phyloP scores from a whole-genome alignment of 768 basidiomycete species.

The Boletus pseudo-olivaceus region DNA sequence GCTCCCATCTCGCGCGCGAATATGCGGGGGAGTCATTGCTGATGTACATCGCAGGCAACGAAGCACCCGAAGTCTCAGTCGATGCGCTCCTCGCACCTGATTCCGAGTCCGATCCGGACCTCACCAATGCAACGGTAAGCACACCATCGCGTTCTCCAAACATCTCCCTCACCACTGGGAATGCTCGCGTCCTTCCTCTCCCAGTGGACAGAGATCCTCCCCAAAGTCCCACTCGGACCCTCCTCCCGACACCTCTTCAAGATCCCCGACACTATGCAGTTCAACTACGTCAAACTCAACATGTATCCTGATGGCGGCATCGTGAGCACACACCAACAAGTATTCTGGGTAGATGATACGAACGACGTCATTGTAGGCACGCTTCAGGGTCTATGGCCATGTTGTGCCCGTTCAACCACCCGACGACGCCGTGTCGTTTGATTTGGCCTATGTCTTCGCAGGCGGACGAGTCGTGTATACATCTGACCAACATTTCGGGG shows the following conservation, averaged over 20 bases:
- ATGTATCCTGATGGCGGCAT: conserved; percentile 99
- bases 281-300: conserved; percentile 84
- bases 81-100: conserved; percentile 49
- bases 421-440: conserved; percentile 51
- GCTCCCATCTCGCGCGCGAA: conserved; percentile 6
- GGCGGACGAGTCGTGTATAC: conserved; percentile 81
- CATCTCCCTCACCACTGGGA: not conserved
- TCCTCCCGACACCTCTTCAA: conserved; percentile 87
- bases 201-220: conserved; percentile 81
- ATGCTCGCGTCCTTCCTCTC: not conserved
- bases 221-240: conserved; percentile 74
- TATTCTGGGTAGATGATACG: not conserved
- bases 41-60: conserved; percentile 55
- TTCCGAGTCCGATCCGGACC: conserved; percentile 40
- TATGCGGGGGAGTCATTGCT: not conserved
- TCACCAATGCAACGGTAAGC: conserved; percentile 54
- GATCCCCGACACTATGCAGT: conserved; percentile 46
- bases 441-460: conserved; percentile 87
- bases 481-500: conserved; percentile 95
- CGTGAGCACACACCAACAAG: conserved; percentile 37
- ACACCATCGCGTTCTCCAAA: not conserved
- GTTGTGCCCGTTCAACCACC: conserved; percentile 63
- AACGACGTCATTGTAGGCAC: conserved; percentile 51
- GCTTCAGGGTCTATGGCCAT: conserved; percentile 87
- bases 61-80: conserved; percentile 80